phyloP scores from a whole-genome alignment of 2,329 filamentous ascomycete genomes.

The Torrubiella hemipterigena region DNA sequence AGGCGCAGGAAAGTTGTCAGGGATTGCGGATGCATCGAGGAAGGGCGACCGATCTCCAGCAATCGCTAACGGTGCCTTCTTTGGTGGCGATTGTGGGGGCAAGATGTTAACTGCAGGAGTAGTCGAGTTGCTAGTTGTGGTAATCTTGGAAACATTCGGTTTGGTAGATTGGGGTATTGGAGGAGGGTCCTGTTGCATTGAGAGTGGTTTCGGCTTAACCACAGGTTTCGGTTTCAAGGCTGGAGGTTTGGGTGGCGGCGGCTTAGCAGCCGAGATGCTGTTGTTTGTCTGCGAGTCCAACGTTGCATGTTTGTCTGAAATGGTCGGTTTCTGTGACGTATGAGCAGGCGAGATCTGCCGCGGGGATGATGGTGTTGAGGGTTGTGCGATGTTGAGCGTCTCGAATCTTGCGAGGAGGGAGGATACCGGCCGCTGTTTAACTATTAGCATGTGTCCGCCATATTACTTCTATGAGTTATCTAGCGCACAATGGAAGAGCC shows the following conservation, averaged over 20 bases:
- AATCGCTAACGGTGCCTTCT: slow-evolving; percentile 23
- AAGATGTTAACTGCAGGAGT: slow-evolving; percentile 58
- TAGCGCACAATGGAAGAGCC: slow-evolving; percentile 59
- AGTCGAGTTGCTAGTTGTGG: slow-evolving; percentile 13
- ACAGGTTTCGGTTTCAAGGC: slow-evolving; percentile 22
- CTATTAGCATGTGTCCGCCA: no score
- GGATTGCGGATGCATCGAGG: no score
- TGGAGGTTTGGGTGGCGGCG: slow-evolving; percentile 16
- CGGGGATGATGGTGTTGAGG: slow-evolving; percentile 13
- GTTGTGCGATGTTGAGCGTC: slow-evolving; percentile 39
- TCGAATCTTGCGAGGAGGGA: slow-evolving; percentile 73
- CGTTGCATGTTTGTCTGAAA: no score
- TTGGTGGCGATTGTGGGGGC: slow-evolving; percentile 58
- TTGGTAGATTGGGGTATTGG: slow-evolving; percentile 13
- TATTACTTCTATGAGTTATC: no score
- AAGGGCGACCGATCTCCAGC: slow-evolving; percentile 30
- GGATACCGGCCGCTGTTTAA: slow-evolving; percentile 74
- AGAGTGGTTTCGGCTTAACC: slow-evolving; percentile 22
- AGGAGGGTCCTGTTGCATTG: slow-evolving; percentile 1
- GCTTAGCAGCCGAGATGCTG: no score
- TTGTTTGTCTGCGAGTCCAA: no score
- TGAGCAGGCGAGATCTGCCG: slow-evolving; percentile 25
- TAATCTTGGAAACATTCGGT: slow-evolving; percentile 13
- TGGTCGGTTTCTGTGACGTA: slow-evolving; percentile 32
- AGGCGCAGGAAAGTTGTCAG: slow-evolving; percentile 31